Base-by-base conservation (phyloP, 2,329 filamentous ascomycete genomes). In the Myotisia sp. region DNA sequence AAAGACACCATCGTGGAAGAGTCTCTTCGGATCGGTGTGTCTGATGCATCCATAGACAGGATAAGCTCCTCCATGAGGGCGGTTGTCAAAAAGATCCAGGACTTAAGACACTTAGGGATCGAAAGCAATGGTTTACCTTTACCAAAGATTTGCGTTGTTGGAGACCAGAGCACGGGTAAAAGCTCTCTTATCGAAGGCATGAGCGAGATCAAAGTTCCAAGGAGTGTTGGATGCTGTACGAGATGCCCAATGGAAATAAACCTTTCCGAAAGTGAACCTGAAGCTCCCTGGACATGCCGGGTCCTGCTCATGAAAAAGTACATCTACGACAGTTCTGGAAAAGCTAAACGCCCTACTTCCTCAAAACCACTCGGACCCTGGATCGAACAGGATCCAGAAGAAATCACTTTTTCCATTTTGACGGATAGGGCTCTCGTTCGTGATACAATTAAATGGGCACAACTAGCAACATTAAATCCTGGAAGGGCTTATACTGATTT, bases 91-190 rank as follows among this genome's bases (percentile, higher is more conserved):
- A 57, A 52, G n/a, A 56, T 63, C 0, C 58, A 60, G 32, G 70
- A 78, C 30, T 67, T 93, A 0, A 73, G 82, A 33, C 67, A 75
- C 4, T 66, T 87, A 0, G 81, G 79, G 0, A 74, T 92, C 1
- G 74, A 79, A 32, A 71, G 79, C 12, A 70, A 74, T 3, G 48
- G 62, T 0, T 70, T 83, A 0, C 70, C 72, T 0, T 61, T 92
- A 0, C 83, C 85, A 0, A 82, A 84, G 44, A 74, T 92, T 6
- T 79, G 87, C 4, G 71, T 92, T 0, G 74, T 92, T 0, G 85
- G 85, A 0, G 84, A 92, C 31, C 85, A 93, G 48, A 81, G 74
- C 0, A 79, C 83, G 0, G 86, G 85, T 0, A 93, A 93, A 50
- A 84, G 76, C 0, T 84, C 67, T 0, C 50, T 71, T 0, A 67